Conservation (phyloP, 495 filamentous ascomycete species). For the Neurospora discreta region DNA sequence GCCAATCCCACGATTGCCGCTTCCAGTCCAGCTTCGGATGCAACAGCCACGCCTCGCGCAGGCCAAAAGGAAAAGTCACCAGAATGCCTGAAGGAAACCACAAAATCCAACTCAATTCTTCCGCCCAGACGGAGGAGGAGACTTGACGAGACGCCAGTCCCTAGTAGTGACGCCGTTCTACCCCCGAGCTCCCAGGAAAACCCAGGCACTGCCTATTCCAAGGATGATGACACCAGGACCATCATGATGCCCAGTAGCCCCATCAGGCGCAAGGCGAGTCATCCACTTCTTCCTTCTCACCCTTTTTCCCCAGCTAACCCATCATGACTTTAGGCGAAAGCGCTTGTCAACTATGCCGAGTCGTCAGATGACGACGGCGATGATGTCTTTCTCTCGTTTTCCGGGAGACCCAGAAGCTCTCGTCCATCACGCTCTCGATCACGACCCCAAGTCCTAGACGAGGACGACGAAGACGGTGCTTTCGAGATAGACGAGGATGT, state of each 20-base stretch:
- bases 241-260: conserved; percentile 47
- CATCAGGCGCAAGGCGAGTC: conserved; percentile 37
- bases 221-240: conserved; percentile 15
- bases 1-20: conserved; percentile 12
- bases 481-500: conserved; percentile 48
- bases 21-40: conserved; percentile 16
- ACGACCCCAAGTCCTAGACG: conserved; percentile 27
- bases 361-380: conserved; percentile 52
- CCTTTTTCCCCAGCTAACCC: conserved; percentile 5
- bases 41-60: conserved; percentile 11
- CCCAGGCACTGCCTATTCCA: conserved; percentile 6
- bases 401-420: conserved; percentile 16
- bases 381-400: conserved; percentile 40
- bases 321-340: conserved; percentile 33
- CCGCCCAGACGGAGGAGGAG: conserved; percentile 21
- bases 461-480: conserved; percentile 48
- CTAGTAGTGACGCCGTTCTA: conserved; percentile 61
- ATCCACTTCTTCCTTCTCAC: background rate
- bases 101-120: conserved; percentile 32
- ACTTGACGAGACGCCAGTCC: conserved; percentile 54
- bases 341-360: conserved; percentile 54
- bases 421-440: conserved; percentile 17
- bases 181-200: conserved; percentile 49
- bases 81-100: conserved; percentile 34
- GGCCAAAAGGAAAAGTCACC: conserved; percentile 13